Percentiles rank a stretch among this genome's conserved stretches.
Evolutionary conservation across 2,329 filamentous ascomycete species (phyloP).

Genomic region (Thyridium curvatum): DNA sequence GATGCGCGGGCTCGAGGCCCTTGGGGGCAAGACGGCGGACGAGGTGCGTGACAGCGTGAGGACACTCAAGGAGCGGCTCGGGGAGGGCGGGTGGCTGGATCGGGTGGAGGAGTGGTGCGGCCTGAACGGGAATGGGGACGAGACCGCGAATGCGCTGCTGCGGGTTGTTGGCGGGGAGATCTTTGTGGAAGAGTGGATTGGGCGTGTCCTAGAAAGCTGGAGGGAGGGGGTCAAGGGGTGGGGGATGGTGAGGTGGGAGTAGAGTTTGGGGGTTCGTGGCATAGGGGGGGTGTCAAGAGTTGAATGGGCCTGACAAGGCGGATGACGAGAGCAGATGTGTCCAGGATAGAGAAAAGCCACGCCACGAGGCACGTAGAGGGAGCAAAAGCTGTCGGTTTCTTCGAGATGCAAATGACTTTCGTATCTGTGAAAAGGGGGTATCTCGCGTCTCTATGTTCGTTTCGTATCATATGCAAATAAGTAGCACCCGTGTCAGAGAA

Average conservation of each 20-base stretch:
- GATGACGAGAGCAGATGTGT: too few species aligned
- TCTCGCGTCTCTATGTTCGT: background rate
- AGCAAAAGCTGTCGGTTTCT: too few species aligned
- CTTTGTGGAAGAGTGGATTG: constrained; percentile 26
- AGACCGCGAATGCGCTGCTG: constrained; percentile 15
- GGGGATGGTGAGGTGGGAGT: constrained; percentile 26
- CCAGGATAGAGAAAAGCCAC: background rate
- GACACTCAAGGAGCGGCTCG: constrained; percentile 19
- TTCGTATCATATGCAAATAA: too few species aligned
- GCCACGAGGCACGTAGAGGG: background rate
- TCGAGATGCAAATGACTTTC: too few species aligned
- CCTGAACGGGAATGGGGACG: constrained; percentile 9
- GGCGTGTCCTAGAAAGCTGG: constrained; percentile 28
- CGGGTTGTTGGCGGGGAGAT: constrained; percentile 18
- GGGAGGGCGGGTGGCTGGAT: constrained; percentile 28
- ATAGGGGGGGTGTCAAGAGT: too few species aligned
- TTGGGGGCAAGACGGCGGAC: constrained; percentile 14
- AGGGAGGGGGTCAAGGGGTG: constrained; percentile 29
- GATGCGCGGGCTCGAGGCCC: constrained; percentile 20
- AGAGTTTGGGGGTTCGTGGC: too few species aligned
- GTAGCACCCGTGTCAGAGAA: too few species aligned
- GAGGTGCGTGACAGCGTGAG: constrained; percentile 24
- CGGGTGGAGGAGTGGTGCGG: constrained; percentile 25
- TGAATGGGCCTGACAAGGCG: too few species aligned
- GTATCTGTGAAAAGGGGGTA: background rate